Percentiles rank a stretch among this genome's conserved stretches.
phyloP scores from a whole-genome alignment of 2,329 filamentous ascomycete genomes.

The Aspergillus sp. region DNA sequence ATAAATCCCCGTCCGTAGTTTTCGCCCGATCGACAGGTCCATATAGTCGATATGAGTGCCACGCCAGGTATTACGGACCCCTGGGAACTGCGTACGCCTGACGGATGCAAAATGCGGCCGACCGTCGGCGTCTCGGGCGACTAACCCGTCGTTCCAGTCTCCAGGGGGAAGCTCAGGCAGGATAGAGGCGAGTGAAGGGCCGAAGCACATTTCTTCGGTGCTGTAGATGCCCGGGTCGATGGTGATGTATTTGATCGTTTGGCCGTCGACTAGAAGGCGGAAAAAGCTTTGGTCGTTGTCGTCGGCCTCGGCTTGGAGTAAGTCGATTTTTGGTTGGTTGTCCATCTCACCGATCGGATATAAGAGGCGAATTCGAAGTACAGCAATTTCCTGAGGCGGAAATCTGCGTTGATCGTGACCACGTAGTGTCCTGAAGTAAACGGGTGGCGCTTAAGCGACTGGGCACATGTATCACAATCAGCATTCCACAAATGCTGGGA shows the following conservation, averaged over 20 bases:
- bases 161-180: constrained; percentile 23
- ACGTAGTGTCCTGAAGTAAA: too few species aligned
- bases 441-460: too few species aligned
- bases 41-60: constrained; percentile 20
- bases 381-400: too few species aligned
- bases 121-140: constrained; percentile 16
- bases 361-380: not conserved
- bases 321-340: constrained; percentile 16
- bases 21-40: constrained; percentile 18
- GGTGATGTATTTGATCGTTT: constrained; percentile 29
- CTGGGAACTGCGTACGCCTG: constrained; percentile 18
- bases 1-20: constrained; percentile 25
- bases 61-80: constrained; percentile 24
- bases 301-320: constrained; percentile 28
- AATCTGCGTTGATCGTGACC: too few species aligned
- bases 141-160: constrained; percentile 32
- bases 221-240: constrained; percentile 24
- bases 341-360: constrained; percentile 1
- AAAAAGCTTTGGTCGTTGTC: constrained; percentile 28
- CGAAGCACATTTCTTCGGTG: constrained; percentile 30
- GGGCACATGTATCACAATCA: too few species aligned
- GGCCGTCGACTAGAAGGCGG: constrained; percentile 22
- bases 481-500: too few species aligned
- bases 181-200: constrained; percentile 21
- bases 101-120: constrained; percentile 20